These are phyloP conservation scores for Podosphaera fusca DNA, from an alignment of 2,329 filamentous ascomycete genomes.

Conservation along the genomic window DNA sequence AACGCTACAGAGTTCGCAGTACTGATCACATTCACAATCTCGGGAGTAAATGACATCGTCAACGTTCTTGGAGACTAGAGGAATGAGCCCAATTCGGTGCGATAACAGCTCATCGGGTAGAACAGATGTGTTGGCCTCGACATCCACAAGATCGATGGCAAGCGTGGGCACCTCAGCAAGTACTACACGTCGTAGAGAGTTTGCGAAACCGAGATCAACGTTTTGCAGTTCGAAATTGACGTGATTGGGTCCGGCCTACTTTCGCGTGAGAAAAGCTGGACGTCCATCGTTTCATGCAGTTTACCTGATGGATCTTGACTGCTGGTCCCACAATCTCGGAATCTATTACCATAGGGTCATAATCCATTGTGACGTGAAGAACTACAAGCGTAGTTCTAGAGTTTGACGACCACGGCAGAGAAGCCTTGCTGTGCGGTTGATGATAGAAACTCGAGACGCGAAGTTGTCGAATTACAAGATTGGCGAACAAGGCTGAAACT, in stretches of 20 bases:
- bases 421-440: no score
- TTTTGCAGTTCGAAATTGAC: slow-evolving; percentile 84
- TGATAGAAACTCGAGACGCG: no score
- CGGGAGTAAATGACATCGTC: slow-evolving; percentile 68
- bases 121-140: slow-evolving; percentile 84
- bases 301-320: slow-evolving; percentile 24
- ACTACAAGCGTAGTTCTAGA: no score
- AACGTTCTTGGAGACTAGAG: slow-evolving; percentile 63
- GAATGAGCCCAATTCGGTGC: slow-evolving; percentile 75
- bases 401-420: no score
- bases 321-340: slow-evolving; percentile 22
- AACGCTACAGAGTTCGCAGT: slow-evolving; percentile 81
- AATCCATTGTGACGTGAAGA: slow-evolving; percentile 21
- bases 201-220: slow-evolving; percentile 77
- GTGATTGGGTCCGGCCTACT: slow-evolving; percentile 51
- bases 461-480: no score
- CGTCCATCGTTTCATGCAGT: neutral
- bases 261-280: slow-evolving; percentile 9
- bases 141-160: slow-evolving; percentile 83
- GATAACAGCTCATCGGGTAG: slow-evolving; percentile 90
- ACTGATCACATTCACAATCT: slow-evolving; percentile 90
- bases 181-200: slow-evolving; percentile 75
- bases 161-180: slow-evolving; percentile 86
- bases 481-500: no score
- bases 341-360: slow-evolving; percentile 22